phyloP scores from a whole-genome alignment of 371 early-diverging fungal species.

The Synchytrium microbalum region DNA sequence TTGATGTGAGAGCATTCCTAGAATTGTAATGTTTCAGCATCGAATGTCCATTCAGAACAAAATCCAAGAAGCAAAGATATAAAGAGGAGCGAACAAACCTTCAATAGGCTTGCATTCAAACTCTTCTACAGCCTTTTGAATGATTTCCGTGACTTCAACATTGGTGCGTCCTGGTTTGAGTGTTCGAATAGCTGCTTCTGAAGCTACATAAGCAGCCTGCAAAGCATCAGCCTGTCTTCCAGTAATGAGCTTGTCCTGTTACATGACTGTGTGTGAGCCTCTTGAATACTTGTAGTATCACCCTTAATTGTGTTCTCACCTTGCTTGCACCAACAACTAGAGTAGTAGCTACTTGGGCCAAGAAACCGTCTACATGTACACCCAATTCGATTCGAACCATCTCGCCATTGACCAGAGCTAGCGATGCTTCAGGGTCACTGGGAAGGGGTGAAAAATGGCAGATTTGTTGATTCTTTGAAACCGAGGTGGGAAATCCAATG shows the following conservation, averaged over 20 bases:
- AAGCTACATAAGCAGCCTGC: slow-evolving; percentile 61
- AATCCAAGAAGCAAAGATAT: not conserved
- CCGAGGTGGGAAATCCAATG: slow-evolving; percentile 46
- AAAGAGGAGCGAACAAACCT: slow-evolving; percentile 32
- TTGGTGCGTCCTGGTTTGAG: slow-evolving; percentile 76
- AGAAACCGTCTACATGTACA: slow-evolving; percentile 88
- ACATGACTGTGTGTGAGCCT: slow-evolving; percentile 4
- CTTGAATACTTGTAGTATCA: slow-evolving; percentile 1
- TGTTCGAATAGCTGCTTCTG: slow-evolving; percentile 55
- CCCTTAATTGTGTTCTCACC: slow-evolving; percentile 12
- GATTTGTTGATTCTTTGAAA: slow-evolving; percentile 30
- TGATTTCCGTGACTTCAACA: slow-evolving; percentile 67
- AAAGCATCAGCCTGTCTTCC: slow-evolving; percentile 86
- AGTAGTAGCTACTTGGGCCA: slow-evolving; percentile 79
- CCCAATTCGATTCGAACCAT: slow-evolving; percentile 65
- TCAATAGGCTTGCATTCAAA: slow-evolving; percentile 81
- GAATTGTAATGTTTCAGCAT: not conserved
- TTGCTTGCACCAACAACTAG: slow-evolving; percentile 54
- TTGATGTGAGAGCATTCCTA: slow-evolving; percentile 67
- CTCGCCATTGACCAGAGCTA: slow-evolving; percentile 30
- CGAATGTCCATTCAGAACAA: not conserved
- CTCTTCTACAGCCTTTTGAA: slow-evolving; percentile 64
- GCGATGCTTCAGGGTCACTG: slow-evolving; percentile 31
- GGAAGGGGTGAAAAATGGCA: slow-evolving; percentile 40
- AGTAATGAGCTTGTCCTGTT: slow-evolving; percentile 51